Percentiles rank a stretch among this genome's conserved stretches.
Conservation (phyloP, 495 filamentous ascomycete species). For the Aspergillus diversus region DNA sequence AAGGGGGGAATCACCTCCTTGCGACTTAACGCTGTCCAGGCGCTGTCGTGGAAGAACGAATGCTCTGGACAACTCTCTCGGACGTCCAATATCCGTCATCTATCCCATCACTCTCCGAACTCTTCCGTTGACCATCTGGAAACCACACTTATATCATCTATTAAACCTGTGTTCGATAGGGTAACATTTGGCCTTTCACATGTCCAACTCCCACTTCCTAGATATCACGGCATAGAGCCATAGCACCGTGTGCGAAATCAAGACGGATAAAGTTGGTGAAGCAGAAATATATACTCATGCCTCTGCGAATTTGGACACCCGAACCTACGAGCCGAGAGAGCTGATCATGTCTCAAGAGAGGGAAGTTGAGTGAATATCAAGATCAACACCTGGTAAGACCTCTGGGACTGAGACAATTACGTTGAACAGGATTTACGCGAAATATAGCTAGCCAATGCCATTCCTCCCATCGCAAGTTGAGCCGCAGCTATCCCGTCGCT, state of each 20-base stretch:
- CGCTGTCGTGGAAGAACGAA: slow-evolving; percentile 90
- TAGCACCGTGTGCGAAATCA: neutral
- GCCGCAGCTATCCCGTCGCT: neutral
- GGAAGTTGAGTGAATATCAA: neutral
- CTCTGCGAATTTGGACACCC: neutral
- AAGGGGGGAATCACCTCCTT: slow-evolving; percentile 97
- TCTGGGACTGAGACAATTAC: neutral
- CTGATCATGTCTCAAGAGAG: neutral
- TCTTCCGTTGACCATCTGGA: too few species aligned
- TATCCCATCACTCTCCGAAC: too few species aligned
- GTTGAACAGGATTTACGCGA: neutral
- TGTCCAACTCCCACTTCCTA: neutral
- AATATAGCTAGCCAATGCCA: too few species aligned
- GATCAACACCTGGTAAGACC: neutral
- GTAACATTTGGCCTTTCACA: too few species aligned
- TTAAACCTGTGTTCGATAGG: too few species aligned
- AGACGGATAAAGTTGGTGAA: neutral
- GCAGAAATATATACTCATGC: neutral
- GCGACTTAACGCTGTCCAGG: slow-evolving; percentile 83
- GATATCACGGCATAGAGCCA: too few species aligned
- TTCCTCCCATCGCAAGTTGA: neutral
- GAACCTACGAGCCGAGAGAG: neutral
- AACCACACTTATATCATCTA: too few species aligned
- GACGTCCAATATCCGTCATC: too few species aligned
- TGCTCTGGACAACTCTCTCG: too few species aligned